A percentile compares a stretch with the other conserved stretches of the same genome.
Conservation (phyloP, 768 basidiomycete species). For the Boletus rex-veris region DNA sequence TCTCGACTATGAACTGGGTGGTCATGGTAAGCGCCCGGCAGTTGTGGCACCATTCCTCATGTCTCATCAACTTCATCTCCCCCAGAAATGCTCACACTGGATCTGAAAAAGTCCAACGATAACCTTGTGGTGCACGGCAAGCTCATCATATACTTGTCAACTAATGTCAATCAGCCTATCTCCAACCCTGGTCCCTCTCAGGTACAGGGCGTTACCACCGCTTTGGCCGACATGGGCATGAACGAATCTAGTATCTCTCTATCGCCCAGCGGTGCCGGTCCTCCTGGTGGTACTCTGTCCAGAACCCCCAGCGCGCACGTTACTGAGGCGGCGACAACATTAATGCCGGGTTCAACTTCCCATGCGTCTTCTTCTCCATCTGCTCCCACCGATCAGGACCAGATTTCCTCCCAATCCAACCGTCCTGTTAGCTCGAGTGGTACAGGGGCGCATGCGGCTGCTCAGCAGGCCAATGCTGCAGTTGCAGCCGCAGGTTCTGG, state of each 20-base stretch:
- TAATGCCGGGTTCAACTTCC: constrained; percentile 40
- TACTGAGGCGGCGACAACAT: constrained; percentile 44
- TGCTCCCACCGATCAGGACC: constrained; percentile 30
- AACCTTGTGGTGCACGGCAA: constrained; percentile 97
- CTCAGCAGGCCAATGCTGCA: constrained; percentile 21
- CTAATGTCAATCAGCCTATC: constrained; percentile 83
- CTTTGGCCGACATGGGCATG: constrained; percentile 60
- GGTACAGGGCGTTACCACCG: constrained; percentile 53
- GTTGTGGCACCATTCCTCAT: not conserved
- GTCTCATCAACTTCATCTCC: not conserved
- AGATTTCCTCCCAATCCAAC: constrained; percentile 21
- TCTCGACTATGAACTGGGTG: constrained; percentile 86
- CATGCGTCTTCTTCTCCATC: constrained; percentile 26
- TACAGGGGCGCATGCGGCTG: constrained; percentile 12
- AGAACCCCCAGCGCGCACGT: constrained; percentile 68
- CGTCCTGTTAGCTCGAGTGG: constrained; percentile 39
- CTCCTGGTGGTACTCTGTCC: constrained; percentile 47
- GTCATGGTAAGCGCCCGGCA: constrained; percentile 68
- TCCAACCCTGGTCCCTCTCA: constrained; percentile 80
- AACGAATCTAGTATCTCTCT: constrained; percentile 59
- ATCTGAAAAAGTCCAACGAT: constrained; percentile 98
- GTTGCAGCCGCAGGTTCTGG: constrained; percentile 36
- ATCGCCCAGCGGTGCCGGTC: constrained; percentile 39
- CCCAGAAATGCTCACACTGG: constrained; percentile 92
- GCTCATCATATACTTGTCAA: constrained; percentile 93